A percentile compares a stretch with the other conserved stretches of the same genome.
phyloP scores from a whole-genome alignment of 257 asterid genomes.

The Gynochthodes officinalis region DNA sequence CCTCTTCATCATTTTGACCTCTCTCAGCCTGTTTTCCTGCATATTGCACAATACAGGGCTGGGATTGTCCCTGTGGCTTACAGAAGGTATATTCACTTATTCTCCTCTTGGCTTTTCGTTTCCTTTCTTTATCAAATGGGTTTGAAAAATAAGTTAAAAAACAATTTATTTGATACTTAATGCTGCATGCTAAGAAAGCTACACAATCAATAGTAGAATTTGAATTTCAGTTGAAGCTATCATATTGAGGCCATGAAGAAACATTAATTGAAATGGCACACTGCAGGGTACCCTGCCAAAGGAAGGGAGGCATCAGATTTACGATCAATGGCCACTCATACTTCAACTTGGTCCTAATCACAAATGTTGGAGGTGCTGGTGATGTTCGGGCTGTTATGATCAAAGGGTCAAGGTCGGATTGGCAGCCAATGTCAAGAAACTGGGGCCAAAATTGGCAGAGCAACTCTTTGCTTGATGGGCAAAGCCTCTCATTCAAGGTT shows the following conservation, averaged over 20 bases:
- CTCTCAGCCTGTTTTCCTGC: conserved; percentile 30
- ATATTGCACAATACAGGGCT: conserved; percentile 28
- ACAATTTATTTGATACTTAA: too few species aligned
- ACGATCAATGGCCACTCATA: conserved; percentile 53
- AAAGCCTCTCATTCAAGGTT: conserved; percentile 45
- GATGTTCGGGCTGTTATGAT: conserved; percentile 45
- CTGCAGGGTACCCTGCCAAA: conserved; percentile 45
- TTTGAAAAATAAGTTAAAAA: too few species aligned
- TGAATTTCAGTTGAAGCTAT: background rate
- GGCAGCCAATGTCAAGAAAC: conserved; percentile 52
- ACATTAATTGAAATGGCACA: background rate
- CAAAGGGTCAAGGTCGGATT: conserved; percentile 39
- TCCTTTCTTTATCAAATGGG: too few species aligned
- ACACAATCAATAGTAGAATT: too few species aligned
- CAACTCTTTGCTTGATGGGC: conserved; percentile 43
- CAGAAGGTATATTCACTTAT: conserved; percentile 26
- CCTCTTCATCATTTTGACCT: conserved; percentile 34
- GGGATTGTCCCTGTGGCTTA: conserved; percentile 34
- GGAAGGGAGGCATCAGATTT: conserved; percentile 49
- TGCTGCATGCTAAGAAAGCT: too few species aligned
- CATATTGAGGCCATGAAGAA: background rate
- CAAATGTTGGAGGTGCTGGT: conserved; percentile 57
- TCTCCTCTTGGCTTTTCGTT: too few species aligned
- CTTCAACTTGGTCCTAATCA: conserved; percentile 50
- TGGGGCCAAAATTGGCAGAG: conserved; percentile 69